Evolutionary conservation across 2,329 filamentous ascomycete species (phyloP).

Genomic region (Cladobotryum protrusum): DNA sequence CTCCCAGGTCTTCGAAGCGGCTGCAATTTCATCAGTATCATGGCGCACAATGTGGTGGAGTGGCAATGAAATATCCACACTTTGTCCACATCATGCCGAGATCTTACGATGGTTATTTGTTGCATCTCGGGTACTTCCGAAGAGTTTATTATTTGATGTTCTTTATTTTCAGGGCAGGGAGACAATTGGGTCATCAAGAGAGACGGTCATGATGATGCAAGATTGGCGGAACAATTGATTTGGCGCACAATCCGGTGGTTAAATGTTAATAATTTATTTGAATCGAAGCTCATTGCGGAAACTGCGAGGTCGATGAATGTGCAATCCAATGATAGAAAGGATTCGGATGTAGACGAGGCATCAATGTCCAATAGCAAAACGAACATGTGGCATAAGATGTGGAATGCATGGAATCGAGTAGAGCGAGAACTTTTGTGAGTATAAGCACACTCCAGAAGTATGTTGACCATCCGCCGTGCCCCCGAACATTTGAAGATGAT

Average conservation of each 20-base stretch:
- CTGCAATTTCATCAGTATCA: not conserved
- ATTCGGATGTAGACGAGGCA: no score
- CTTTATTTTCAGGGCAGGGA: constrained; percentile 4
- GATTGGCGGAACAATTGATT: constrained; percentile 7
- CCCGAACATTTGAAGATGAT: not conserved
- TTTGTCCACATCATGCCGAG: no score
- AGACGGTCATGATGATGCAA: constrained; percentile 4
- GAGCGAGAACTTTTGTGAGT: no score
- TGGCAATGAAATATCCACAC: not conserved
- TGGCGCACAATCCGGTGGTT: constrained; percentile 5
- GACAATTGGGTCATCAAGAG: not conserved
- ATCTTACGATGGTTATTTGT: not conserved
- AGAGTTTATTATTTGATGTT: not conserved
- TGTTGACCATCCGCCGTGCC: no score
- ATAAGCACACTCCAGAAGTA: no score
- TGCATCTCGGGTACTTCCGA: not conserved
- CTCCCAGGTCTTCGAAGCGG: not conserved
- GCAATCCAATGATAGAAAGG: no score
- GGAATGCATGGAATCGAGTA: no score
- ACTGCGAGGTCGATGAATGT: no score
- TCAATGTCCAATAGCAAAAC: no score
- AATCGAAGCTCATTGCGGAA: no score
- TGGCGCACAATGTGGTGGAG: not conserved
- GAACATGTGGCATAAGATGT: no score
- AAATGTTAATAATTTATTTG: constrained; percentile 6